Evolutionary conservation across 139 green algal genomes (phyloP).

Genomic region (Choricystis sp.): DNA sequence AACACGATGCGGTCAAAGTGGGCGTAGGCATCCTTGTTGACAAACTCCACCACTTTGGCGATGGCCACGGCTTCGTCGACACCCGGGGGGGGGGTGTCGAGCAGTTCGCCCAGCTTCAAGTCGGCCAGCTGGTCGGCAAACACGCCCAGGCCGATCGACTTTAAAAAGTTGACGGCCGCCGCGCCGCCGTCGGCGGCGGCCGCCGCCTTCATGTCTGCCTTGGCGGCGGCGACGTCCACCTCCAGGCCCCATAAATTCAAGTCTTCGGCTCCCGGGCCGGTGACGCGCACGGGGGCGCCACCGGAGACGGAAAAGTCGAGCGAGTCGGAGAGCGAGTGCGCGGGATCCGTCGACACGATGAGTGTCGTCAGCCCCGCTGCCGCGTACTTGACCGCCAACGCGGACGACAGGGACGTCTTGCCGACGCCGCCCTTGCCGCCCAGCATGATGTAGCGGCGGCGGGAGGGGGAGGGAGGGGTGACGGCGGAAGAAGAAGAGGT

Average conservation of each 20-base stretch:
- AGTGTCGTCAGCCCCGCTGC: conserved; percentile 58
- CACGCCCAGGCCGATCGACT: conserved; percentile 51
- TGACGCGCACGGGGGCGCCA: conserved; percentile 63
- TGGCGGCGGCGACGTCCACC: conserved; percentile 55
- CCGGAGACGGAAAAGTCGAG: conserved; percentile 85
- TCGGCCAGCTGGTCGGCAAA: conserved; percentile 63
- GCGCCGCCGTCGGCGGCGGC: conserved; percentile 25
- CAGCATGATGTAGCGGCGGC: conserved; percentile 53
- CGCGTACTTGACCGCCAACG: conserved; percentile 53
- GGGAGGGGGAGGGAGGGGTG: background rate
- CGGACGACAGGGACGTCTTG: conserved; percentile 79
- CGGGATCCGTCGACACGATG: conserved; percentile 93
- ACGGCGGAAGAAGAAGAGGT: conserved; percentile 2
- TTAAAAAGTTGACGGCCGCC: conserved; percentile 54
- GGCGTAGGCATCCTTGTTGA: conserved; percentile 60
- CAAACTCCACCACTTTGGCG: conserved; percentile 68
- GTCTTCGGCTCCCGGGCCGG: conserved; percentile 51
- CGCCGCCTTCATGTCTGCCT: conserved; percentile 39
- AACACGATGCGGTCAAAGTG: conserved; percentile 92
- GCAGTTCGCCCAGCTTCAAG: conserved; percentile 67
- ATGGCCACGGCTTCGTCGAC: conserved; percentile 90
- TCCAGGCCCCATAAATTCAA: conserved; percentile 75
- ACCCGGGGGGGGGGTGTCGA: conserved; percentile 90
- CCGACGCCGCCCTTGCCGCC: conserved; percentile 96
- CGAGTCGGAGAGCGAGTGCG: conserved; percentile 89